Evolutionary conservation across 768 basidiomycete species (phyloP), one percentile per base, ranked within the genome.

Genomic region (Pleurotus salmoneostramineus): DNA sequence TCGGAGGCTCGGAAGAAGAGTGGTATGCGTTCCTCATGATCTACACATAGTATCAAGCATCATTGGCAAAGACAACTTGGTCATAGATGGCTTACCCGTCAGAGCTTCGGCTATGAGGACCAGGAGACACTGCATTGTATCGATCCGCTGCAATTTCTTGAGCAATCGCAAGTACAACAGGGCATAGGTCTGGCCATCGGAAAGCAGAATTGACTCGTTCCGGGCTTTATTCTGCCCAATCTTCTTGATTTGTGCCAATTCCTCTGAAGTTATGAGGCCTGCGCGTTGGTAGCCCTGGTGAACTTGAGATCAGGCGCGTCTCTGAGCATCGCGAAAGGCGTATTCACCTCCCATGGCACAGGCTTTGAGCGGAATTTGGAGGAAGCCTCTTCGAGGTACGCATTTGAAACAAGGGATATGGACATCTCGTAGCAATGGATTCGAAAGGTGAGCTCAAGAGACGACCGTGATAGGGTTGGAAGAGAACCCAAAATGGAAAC

Each of bases 271-370:
- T 66, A 98, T 83, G 44, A 95, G 84, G 46, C 87, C 93, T 46
- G 93, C 95, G 63, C 96, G 88, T 75, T 97, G 95, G 76, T 98
- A 97, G 60, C 91, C 94, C 95, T 98, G 21, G 21, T 27, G 21
- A 63, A 21, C 50, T 46, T 32, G 37, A 50, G 34, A 51, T 54
- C 36, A 54, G 54, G 52, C 32, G 3, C 52, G 48, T 12, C 21
- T 27, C 54, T 42, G 21, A 8, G 43, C 11, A 56, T 31, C 8
- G 58, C 48, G 4, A 27, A 1, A 36, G 51, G 4, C 2, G 7
- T 4, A 44, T 77, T 58, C 58, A 96, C 96, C 87, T 97, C 95
- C 96, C 96, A 98, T 62, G 95, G 95, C 7, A 97, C 93, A 1
- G 88, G 87, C 71, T 95, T 97, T 6, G 88, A 82, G 64, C 89